Percentiles rank a stretch among this genome's conserved stretches.
These are phyloP conservation scores for Ruellia speciosa DNA, from an alignment of 305 asterid genomes.

Conservation along the genomic window DNA sequence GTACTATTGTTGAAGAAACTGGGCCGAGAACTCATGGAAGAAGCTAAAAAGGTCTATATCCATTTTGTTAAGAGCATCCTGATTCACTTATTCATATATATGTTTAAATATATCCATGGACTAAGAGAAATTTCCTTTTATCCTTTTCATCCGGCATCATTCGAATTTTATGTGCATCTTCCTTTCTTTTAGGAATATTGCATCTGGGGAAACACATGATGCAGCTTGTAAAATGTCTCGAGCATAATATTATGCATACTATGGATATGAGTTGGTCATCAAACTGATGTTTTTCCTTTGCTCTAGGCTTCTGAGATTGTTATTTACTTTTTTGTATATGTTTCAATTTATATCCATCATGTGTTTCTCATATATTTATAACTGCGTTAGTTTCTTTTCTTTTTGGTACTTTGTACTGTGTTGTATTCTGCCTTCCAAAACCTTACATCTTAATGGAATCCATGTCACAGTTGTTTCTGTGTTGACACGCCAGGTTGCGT, in stretches of 20 bases:
- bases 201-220: slow-evolving; percentile 3
- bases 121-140: slow-evolving; percentile 15
- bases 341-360: slow-evolving; percentile 1
- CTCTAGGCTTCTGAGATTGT: slow-evolving; percentile 2
- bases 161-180: slow-evolving; percentile 1
- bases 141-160: slow-evolving; percentile 8
- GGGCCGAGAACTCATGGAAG: slow-evolving; percentile 90
- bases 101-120: slow-evolving; percentile 13
- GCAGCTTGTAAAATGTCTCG: slow-evolving; percentile 7
- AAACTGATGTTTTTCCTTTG: background rate
- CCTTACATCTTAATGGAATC: slow-evolving; percentile 8
- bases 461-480: slow-evolving; percentile 21
- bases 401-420: slow-evolving; percentile 1
- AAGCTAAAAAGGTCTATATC: slow-evolving; percentile 80
- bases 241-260: slow-evolving; percentile 5
- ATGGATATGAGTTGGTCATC: background rate
- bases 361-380: slow-evolving; percentile 8
- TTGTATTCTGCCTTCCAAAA: slow-evolving; percentile 1
- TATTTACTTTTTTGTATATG: background rate
- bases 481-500: slow-evolving; percentile 64
- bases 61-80: slow-evolving; percentile 16
- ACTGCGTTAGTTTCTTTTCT: background rate
- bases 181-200: slow-evolving; percentile 10
- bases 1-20: slow-evolving; percentile 81
- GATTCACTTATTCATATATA: slow-evolving; percentile 15